Conservation (phyloP, 2,329 filamentous ascomycete genomes). For the Aspergillus quadricinctus region DNA sequence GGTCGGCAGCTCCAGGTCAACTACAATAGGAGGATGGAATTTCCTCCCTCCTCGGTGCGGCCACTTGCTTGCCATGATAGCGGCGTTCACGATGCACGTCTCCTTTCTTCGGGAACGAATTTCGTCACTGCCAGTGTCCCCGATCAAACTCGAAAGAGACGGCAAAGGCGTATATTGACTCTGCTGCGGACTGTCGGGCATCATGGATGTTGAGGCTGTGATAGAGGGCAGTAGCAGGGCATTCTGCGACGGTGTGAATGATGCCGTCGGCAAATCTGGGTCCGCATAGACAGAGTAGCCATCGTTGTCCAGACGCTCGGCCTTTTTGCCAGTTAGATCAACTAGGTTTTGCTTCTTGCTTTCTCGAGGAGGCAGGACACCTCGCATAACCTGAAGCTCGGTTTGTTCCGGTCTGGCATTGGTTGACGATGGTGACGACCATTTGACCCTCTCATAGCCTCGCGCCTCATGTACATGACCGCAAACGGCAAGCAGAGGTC, state of each 20-base stretch:
- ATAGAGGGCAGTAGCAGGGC: constrained; percentile 7
- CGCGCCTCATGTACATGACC: constrained; percentile 58
- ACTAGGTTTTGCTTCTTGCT: constrained; percentile 54
- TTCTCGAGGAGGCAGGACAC: constrained; percentile 37
- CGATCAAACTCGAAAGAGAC: not conserved
- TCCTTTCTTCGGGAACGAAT: constrained; percentile 47
- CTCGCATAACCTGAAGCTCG: constrained; percentile 14
- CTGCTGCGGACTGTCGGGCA: not conserved
- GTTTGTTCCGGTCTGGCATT: not conserved
- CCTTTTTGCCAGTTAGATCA: constrained; percentile 47
- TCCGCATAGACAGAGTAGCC: constrained; percentile 12
- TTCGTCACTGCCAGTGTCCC: not conserved
- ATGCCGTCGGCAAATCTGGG: not conserved
- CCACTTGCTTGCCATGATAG: constrained; percentile 65
- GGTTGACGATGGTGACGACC: constrained; percentile 26
- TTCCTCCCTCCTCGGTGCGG: constrained; percentile 58
- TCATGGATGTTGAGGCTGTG: not conserved
- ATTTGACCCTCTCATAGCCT: constrained; percentile 50
- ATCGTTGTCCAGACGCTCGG: constrained; percentile 29
- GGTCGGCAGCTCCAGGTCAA: constrained; percentile 65
- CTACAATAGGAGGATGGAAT: constrained; percentile 77
- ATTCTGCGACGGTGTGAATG: constrained; percentile 7
- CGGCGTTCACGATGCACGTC: constrained; percentile 76
- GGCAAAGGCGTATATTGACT: constrained; percentile 1
- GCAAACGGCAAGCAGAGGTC: constrained; percentile 51